Conservation (phyloP, 345 rosid genomes). For the Moricandia arvensis region DNA sequence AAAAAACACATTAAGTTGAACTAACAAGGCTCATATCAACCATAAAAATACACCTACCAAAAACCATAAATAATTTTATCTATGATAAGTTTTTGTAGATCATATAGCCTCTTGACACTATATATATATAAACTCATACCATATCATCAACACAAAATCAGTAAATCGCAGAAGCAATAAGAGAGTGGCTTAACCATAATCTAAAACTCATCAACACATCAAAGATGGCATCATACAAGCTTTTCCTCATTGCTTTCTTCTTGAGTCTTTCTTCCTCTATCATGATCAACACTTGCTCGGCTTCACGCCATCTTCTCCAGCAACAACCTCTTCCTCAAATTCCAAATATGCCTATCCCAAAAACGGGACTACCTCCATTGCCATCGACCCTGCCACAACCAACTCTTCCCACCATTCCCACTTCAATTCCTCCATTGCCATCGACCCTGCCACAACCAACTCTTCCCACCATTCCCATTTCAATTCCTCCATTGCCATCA, state of each 20-base stretch:
- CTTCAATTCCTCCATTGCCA: constrained; percentile 3
- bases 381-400: constrained; percentile 12
- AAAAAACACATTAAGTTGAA: constrained; percentile 22
- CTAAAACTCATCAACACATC: constrained; percentile 10
- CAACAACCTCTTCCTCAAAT: constrained; percentile 35
- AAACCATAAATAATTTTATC: neutral
- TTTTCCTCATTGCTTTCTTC: constrained; percentile 24
- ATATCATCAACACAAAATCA: constrained; percentile 14
- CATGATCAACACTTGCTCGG: constrained; percentile 22
- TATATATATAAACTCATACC: constrained; percentile 21
- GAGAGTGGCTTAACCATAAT: neutral
- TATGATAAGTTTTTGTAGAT: neutral
- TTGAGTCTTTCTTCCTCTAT: constrained; percentile 17
- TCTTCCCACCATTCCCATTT: constrained; percentile 10
- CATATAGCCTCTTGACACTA: constrained; percentile 5
- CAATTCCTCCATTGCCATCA: constrained; percentile 15
- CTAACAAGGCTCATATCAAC: constrained; percentile 24
- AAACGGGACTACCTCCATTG: constrained; percentile 28
- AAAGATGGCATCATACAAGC: constrained; percentile 28
- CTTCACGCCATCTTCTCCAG: constrained; percentile 33
- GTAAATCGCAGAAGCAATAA: neutral
- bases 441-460: neutral
- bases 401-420: constrained; percentile 3
- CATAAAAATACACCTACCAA: constrained; percentile 8
- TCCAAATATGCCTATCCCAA: constrained; percentile 25